Conservation (phyloP, 371 early-diverging fungal genomes). For the Lichtheimia corymbifera region DNA sequence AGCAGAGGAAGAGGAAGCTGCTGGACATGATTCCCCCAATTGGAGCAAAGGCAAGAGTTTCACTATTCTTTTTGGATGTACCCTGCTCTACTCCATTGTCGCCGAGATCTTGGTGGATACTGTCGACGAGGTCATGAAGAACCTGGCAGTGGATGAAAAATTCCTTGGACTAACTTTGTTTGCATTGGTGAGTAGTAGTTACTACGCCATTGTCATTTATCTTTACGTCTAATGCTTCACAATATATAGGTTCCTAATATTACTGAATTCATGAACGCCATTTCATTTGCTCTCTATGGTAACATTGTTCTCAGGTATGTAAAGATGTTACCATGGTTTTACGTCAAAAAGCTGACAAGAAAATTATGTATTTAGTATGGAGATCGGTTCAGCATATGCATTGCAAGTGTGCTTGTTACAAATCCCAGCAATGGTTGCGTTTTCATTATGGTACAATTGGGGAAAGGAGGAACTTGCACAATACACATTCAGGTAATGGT, state of each 20-base stretch:
- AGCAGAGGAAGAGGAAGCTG: slow-evolving; percentile 65
- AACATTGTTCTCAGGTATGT: slow-evolving; percentile 86
- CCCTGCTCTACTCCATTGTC: slow-evolving; percentile 83
- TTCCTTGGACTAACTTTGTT: slow-evolving; percentile 91
- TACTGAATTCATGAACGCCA: slow-evolving; percentile 96
- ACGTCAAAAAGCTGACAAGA: no score
- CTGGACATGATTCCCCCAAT: slow-evolving; percentile 92
- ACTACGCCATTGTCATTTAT: not conserved
- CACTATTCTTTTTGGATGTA: slow-evolving; percentile 79
- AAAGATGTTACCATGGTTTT: slow-evolving; percentile 6
- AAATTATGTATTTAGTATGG: slow-evolving; percentile 56
- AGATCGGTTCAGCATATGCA: slow-evolving; percentile 97
- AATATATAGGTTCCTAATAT: slow-evolving; percentile 73
- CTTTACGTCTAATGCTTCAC: not conserved
- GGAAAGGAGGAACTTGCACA: slow-evolving; percentile 36
- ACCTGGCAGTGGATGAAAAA: slow-evolving; percentile 77
- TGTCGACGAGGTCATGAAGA: slow-evolving; percentile 72
- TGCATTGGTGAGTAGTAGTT: slow-evolving; percentile 66
- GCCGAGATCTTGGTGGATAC: slow-evolving; percentile 83
- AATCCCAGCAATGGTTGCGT: slow-evolving; percentile 91
- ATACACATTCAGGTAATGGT: slow-evolving; percentile 46
- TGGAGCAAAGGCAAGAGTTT: slow-evolving; percentile 86
- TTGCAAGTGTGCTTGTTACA: slow-evolving; percentile 94
- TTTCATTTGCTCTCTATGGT: slow-evolving; percentile 90
- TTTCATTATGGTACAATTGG: slow-evolving; percentile 73